Base-by-base conservation (phyloP, 2,329 filamentous ascomycete species). In the Fusarium algeriense region DNA sequence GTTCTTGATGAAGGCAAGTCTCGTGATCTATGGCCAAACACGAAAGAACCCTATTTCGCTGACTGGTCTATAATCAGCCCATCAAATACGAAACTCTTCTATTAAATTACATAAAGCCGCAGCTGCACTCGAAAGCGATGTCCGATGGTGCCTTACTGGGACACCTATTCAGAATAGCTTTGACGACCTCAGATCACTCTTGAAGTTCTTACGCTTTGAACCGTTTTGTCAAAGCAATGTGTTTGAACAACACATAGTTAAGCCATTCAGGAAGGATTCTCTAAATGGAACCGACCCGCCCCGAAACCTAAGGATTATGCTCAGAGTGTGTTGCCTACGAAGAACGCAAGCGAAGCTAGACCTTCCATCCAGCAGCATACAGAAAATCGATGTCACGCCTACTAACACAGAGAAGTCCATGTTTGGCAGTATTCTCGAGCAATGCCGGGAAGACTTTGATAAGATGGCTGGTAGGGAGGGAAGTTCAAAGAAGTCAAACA, bases 211-310 rank as follows among this genome's bases (percentile, higher is more conserved):
- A 3, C 46, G 28, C 0, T 45, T 65, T 0, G 26, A 65, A 0
- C 60, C 60, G 0, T 55, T 67, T 0, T 40, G n/a, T 1, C 26
- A 35, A 0, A 34, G 8, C 13, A 38, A 17, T 1, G 0, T 20
- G 0, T 67, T 65, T 3, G 46, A 65, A 1, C 26, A 54, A 1
- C 32, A 65, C 3, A 65, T 67, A 3, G 43, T 65, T 0, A 44
- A 53, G 3, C 48, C 64, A 2, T 37, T 65, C 11, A 50, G 67
- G 2, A 0, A 43, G 6, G 6, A 23, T 2, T 0, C 6, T 0
- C 3, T 12, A 0, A 11, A 0, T 1, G 37, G 9, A 0, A 1
- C 3, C 0, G n/a, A 32, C 0, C 20, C 4, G 15, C 14, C 45
- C 1, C 12, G 45, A 2, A 68, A 63, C 3, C 9, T 68, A 5